Base-by-base conservation (phyloP, 2,329 filamentous ascomycete genomes). In the Emericellopsis atlantica region DNA sequence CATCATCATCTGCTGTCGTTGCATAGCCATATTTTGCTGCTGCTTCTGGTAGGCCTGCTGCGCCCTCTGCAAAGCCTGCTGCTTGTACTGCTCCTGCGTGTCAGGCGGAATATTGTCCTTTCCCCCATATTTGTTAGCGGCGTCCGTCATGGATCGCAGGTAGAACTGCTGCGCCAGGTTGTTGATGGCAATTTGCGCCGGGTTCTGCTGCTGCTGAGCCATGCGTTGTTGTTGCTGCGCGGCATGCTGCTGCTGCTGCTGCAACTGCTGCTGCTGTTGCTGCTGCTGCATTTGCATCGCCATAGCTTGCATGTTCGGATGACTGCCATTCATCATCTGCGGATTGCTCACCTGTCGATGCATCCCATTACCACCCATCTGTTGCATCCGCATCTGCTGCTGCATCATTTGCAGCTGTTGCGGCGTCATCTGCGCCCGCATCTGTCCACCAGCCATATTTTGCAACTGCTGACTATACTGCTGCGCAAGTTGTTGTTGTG, bases 31-130 rank as follows among this genome's bases (percentile, higher is more conserved):
- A 38, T 57, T 54, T 23, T 64, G 60, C 12, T 45, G 48, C 32
- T 49, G 47, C 23, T 43, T 56, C 48, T 48, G 51, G 51, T 61
- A 58, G 8, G 57, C 53, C 33, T 62, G 50, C 1, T 57, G 58
- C 2, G 70, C 69, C 43, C 60, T 62, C 0, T 44, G 32, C 4
- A 58, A 35, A 23, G 70, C 73, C 2, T 49, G 47, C 15, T 56
- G 51, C 51, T 69, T 72, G 23, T 74, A 64, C 26, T 59, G 61
- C 0, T 69, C 62, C 23, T 67, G 43, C 2, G 60, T 40, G 0
- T 75, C 70, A 0, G 49, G 56, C 0, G 73, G 72, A 4, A 76
- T 65, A 24, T 64, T 62, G 18, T 66, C 62, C 2, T 49, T 42
- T 1, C 63, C 61, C 10, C 67, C 67, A 41, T 57, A 69, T 15